A percentile compares a stretch with the other conserved stretches of the same genome.
Conservation (phyloP, 768 basidiomycete species). For the Termitomyces sp. region DNA sequence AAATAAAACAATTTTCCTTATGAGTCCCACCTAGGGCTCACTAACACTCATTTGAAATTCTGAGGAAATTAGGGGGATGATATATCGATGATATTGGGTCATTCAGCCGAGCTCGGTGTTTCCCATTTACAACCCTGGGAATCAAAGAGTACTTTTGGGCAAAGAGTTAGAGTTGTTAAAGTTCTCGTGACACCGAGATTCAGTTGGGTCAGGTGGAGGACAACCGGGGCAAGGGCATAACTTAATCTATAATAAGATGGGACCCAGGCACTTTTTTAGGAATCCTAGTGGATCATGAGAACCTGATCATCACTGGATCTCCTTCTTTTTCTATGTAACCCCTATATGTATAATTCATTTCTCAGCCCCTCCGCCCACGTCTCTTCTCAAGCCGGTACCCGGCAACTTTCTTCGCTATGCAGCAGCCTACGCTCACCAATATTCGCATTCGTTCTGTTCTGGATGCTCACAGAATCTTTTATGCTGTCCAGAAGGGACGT, state of each 20-base stretch:
- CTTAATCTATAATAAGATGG: constrained; percentile 17
- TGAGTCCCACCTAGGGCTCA: too few species aligned
- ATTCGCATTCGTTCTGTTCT: constrained; percentile 72
- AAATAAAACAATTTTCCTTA: too few species aligned
- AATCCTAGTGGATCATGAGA: constrained; percentile 2
- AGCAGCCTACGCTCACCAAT: constrained; percentile 70
- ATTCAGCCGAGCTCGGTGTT: too few species aligned
- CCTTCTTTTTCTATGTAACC: background rate
- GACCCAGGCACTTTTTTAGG: constrained; percentile 5
- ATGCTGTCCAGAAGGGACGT: constrained; percentile 58
- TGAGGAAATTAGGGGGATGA: too few species aligned
- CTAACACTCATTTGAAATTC: too few species aligned
- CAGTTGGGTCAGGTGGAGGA: background rate
- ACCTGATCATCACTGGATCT: constrained; percentile 3
- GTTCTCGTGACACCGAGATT: constrained; percentile 2
- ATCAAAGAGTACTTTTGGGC: background rate
- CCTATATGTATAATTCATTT: constrained; percentile 6
- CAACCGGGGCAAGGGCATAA: constrained; percentile 11
- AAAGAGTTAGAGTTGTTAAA: constrained; percentile 53
- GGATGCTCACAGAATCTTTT: constrained; percentile 82
- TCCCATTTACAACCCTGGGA: background rate
- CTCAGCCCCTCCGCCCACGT: background rate
- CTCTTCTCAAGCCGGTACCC: background rate
- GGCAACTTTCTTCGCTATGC: constrained; percentile 23
- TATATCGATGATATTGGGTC: too few species aligned